Base-by-base conservation (phyloP, 1,284 basidiomycete genomes). In the Lignosus rhinocerotis region DNA sequence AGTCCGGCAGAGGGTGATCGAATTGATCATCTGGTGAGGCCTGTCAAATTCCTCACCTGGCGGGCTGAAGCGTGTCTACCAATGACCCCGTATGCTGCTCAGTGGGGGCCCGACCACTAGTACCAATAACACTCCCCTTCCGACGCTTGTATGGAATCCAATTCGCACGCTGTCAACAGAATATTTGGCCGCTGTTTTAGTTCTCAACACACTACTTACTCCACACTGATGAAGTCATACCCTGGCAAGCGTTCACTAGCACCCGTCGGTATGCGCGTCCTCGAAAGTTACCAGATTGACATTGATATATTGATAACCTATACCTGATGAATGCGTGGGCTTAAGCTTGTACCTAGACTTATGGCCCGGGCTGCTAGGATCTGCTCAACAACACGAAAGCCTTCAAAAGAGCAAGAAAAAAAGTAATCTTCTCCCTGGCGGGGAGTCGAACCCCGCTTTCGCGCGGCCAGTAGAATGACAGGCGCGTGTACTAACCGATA, bases 401-500 rank as follows among this genome's bases (percentile, higher is more conserved):
- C 25, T 25, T 25, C 25, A 25, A 25, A 25, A 25, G 25, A 25
- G 34, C 34, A 16, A 36, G 7, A 12, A 7, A 36, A 11, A 2
- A 36, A 36, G 6, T 10, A 6, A 11, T 2, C 34, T 2, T 10
- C 73, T 75, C 73, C 70, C 70, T 73, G 73, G 70, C 75, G 72
- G 74, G 74, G 74, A 76, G 71, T 76, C 73, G 75, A 76, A 75
- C 75, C 74, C 74, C 72, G 75, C 74, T 75, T 69, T 76, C 74
- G 70, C 74, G 73, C 73, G 73, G 33, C 11, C 61, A 49, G n/a
- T 17, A 25, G 1, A 31, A 51, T 64, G 62, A 64, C 62, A 64
- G 59, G 62, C 62, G 62, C 62, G 62, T 64, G 62, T 64, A 64
- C 62, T 63, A 60, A 51, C 62, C 59, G 55, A 56, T 58, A 58